Conservation (phyloP, 495 filamentous ascomycete species). For the Neurospora sublineolata region DNA sequence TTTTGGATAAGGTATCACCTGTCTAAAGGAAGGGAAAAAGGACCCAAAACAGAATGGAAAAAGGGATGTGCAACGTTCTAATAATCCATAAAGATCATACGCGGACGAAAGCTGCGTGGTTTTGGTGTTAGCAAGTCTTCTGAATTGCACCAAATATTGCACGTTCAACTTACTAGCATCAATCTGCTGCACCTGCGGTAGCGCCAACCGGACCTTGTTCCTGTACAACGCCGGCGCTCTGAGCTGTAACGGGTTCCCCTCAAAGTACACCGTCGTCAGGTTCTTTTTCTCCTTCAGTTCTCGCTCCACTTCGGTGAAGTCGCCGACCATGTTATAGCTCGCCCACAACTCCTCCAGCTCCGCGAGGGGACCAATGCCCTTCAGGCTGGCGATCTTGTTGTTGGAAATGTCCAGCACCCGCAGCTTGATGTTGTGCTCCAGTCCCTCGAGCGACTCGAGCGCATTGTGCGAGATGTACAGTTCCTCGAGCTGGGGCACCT, state of each 20-base stretch:
- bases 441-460: conserved; percentile 63
- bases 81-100: background rate
- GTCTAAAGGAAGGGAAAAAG: background rate
- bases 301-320: conserved; percentile 74
- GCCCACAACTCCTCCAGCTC: conserved; percentile 89
- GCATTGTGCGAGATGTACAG: conserved; percentile 97
- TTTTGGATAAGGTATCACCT: background rate
- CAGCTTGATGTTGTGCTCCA: conserved; percentile 59
- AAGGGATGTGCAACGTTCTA: background rate
- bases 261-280: conserved; percentile 90
- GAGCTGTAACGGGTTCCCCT: conserved; percentile 84
- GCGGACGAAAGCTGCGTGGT: conserved; percentile 29
- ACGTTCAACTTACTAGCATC: conserved; percentile 75
- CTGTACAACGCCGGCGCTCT: conserved; percentile 67
- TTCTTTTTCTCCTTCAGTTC: conserved; percentile 66
- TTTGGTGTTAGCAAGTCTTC: conserved; percentile 21
- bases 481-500: conserved; percentile 75
- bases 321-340: conserved; percentile 69
- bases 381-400: conserved; percentile 68
- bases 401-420: conserved; percentile 80
- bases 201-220: conserved; percentile 79
- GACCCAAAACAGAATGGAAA: background rate
- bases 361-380: conserved; percentile 54
- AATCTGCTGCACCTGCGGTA: conserved; percentile 84
- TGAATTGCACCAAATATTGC: background rate